Evolutionary conservation across 169 alveolate species (phyloP).

Genomic region (Hepatocystis sp.): DNA sequence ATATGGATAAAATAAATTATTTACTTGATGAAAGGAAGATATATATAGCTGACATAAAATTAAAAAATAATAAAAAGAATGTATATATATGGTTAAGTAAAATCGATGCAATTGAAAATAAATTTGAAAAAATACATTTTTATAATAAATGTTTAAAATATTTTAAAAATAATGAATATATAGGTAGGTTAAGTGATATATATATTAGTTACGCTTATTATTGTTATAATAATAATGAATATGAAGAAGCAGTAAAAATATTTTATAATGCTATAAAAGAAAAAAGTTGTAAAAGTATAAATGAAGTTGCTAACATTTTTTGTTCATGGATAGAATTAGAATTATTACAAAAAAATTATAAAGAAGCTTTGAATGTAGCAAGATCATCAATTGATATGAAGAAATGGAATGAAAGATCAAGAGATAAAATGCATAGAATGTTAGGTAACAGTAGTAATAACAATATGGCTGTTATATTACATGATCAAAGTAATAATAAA

Average conservation of each 20-base stretch:
- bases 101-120: slow-evolving; percentile 26
- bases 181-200: slow-evolving; percentile 47
- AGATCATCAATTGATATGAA: slow-evolving; percentile 22
- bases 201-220: slow-evolving; percentile 65
- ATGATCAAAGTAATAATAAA: too few relatives aligned
- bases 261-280: slow-evolving; percentile 29
- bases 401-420: too few relatives aligned
- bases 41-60: slow-evolving; percentile 60
- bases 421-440: too few relatives aligned
- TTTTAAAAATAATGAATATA: slow-evolving; percentile 34
- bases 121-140: slow-evolving; percentile 24
- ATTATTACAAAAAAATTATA: slow-evolving; percentile 31
- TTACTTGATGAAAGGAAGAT: slow-evolving; percentile 34
- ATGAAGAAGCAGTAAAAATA: slow-evolving; percentile 19
- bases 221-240: slow-evolving; percentile 17
- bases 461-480: too few relatives aligned
- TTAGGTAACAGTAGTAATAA: too few relatives aligned
- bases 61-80: slow-evolving; percentile 51
- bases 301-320: slow-evolving; percentile 42
- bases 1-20: slow-evolving; percentile 70
- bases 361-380: slow-evolving; percentile 44
- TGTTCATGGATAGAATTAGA: slow-evolving; percentile 69
- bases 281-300: slow-evolving; percentile 8
- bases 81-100: slow-evolving; percentile 63
- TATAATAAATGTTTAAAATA: slow-evolving; percentile 28